Evolutionary conservation across 768 basidiomycete species (phyloP).

Genomic region (Rhizopogon roseolus): DNA sequence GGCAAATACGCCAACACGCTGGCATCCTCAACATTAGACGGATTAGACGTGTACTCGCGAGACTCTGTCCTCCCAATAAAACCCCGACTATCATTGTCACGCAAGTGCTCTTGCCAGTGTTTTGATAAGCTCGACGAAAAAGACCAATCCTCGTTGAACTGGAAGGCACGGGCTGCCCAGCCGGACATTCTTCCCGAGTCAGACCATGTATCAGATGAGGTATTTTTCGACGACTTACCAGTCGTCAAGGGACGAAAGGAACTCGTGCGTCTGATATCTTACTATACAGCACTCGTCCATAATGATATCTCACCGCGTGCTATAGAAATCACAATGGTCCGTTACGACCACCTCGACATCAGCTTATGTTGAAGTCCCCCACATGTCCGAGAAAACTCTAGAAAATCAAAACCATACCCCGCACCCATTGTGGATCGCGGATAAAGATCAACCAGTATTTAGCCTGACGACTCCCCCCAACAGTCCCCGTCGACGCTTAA

Average conservation of each 20-base stretch:
- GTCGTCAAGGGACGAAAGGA: neutral
- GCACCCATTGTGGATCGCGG: neutral
- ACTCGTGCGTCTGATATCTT: constrained; percentile 12
- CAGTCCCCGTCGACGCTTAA: constrained; percentile 21
- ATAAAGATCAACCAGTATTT: neutral
- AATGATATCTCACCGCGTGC: neutral
- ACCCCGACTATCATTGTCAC: constrained; percentile 7
- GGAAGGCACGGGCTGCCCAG: constrained; percentile 4
- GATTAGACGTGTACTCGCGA: constrained; percentile 25
- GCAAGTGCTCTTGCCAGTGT: constrained; percentile 11
- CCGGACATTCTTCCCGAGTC: constrained; percentile 15
- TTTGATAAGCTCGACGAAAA: constrained; percentile 15
- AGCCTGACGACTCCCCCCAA: constrained; percentile 12
- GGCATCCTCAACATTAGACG: constrained; percentile 27
- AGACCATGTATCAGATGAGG: constrained; percentile 16
- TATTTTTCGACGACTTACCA: constrained; percentile 6
- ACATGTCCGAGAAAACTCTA: neutral
- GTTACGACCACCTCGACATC: constrained; percentile 30
- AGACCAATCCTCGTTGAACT: constrained; percentile 9
- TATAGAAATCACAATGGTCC: constrained; percentile 31
- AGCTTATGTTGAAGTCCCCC: constrained; percentile 17
- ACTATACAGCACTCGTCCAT: neutral
- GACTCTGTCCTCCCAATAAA: constrained; percentile 11
- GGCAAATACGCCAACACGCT: constrained; percentile 13
- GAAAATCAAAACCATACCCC: neutral